Conservation (phyloP, 1,284 basidiomycete species). For the Stereum hirsutum region DNA sequence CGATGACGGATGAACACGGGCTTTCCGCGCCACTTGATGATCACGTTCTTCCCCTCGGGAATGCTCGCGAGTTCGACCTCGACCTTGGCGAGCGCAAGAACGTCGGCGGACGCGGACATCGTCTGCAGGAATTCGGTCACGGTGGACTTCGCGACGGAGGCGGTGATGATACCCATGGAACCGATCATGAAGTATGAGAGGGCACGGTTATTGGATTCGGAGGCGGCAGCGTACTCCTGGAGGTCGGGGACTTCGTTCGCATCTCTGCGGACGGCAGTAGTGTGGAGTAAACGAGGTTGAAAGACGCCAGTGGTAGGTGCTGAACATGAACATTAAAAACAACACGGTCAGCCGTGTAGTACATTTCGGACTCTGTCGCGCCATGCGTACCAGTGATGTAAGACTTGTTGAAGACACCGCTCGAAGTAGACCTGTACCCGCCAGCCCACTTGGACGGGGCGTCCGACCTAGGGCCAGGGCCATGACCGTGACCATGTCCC, state of each 20-base stretch:
- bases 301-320: too few species aligned
- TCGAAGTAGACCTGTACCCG: slow-evolving; percentile 37
- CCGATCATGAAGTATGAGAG: slow-evolving; percentile 98
- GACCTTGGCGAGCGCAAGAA: slow-evolving; percentile 96
- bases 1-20: slow-evolving; percentile 99
- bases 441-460: slow-evolving; percentile 57
- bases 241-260: slow-evolving; percentile 86
- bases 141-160: slow-evolving; percentile 90
- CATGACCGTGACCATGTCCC: slow-evolving; percentile 52
- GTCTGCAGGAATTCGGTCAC: slow-evolving; percentile 93
- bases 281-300: slow-evolving; percentile 69
- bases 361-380: not conserved
- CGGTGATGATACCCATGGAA: slow-evolving; percentile 88
- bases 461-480: slow-evolving; percentile 56
- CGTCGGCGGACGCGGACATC: slow-evolving; percentile 96
- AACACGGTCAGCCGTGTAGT: not conserved
- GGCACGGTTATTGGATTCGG: slow-evolving; percentile 68
- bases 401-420: slow-evolving; percentile 57
- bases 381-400: slow-evolving; percentile 57
- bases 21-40: slow-evolving; percentile 99
- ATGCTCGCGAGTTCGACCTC: slow-evolving; percentile 90
- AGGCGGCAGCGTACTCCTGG: slow-evolving; percentile 71
- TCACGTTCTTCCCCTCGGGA: slow-evolving; percentile 96
- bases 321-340: too few species aligned
- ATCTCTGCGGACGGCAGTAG: slow-evolving; percentile 53